Evolutionary conservation across 768 basidiomycete genomes (phyloP), one percentile per base, ranked within the genome.

Genomic region (Rickenella mellea): DNA sequence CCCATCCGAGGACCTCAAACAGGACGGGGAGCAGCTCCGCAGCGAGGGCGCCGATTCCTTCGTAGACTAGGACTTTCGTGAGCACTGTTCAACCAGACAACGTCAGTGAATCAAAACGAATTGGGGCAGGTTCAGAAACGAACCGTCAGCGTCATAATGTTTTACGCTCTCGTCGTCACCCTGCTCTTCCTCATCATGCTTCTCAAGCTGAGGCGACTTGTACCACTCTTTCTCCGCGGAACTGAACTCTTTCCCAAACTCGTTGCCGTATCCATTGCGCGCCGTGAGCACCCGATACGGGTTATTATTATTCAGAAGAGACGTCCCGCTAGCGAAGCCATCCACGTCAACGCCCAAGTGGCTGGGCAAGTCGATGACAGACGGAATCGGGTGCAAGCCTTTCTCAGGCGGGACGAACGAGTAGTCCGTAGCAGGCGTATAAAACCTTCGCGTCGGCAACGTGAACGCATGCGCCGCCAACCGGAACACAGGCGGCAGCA

Each of bases 361-460:
- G 15, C 56, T 49, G 0, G 84, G 75, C 10, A 96, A 68, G 54
- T 93, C 87, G 47, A 96, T 83, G 40, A 93, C 78, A 58, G 80
- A 83, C 7, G 92, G 92, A 50, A 94, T 79, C 0, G 88, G 72
- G 41, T 75, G 76, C 35, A 92, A 60, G 1, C 68, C 71, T 47
- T 80, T 76, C 26, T 73, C 63, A 0, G 83, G 83, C 1, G 86
- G 76, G 7, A 55, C 48, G 21, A 60, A 70, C 24, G 69, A 71
- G 59, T 96, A 96, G 51, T 92, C 91, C 52, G 90, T 91, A 24
- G 92, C 88, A 22, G 90, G 83, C 5, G 81, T 85, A 58, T 98
- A 96, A 63, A 89, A 90, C 12, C 89, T 71, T 8, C 94, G 74
- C 46, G 80, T 77, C 0, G 93, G 94, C 4, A 97, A 74, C 6